These are phyloP conservation scores for Cucumis melo DNA, from an alignment of 306 rosid species.

Conservation along the genomic window DNA sequence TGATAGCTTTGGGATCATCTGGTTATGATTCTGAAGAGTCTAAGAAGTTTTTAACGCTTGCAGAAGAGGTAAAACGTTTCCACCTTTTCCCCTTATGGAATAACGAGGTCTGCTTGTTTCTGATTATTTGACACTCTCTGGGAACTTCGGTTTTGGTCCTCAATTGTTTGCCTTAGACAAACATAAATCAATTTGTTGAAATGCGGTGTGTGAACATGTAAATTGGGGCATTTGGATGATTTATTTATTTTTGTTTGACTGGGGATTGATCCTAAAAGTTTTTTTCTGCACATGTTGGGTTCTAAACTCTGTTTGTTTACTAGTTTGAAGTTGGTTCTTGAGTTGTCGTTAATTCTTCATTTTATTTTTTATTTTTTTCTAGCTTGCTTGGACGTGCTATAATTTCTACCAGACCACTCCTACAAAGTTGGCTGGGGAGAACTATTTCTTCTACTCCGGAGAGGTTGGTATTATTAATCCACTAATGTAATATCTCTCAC, in stretches of 20 bases:
- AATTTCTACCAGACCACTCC: conserved; percentile 95
- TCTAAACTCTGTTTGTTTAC: not conserved
- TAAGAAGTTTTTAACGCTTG: conserved; percentile 54
- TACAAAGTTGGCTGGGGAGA: conserved; percentile 96
- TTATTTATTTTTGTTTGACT: not conserved
- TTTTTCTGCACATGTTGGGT: not conserved
- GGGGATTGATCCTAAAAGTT: not conserved
- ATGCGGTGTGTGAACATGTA: not conserved
- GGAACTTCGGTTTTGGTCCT: not conserved
- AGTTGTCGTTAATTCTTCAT: conserved; percentile 2
- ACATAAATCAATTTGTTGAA: not conserved
- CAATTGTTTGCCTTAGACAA: not conserved
- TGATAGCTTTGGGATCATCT: conserved; percentile 88
- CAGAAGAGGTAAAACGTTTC: conserved; percentile 67
- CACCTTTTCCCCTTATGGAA: not conserved
- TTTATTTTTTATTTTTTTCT: conserved; percentile 9
- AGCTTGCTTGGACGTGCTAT: conserved; percentile 99
- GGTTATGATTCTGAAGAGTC: conserved; percentile 77
- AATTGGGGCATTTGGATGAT: not conserved
- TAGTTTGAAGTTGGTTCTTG: not conserved
- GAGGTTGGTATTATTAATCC: conserved; percentile 45
- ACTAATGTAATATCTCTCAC: not conserved
- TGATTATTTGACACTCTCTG: not conserved
- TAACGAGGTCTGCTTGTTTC: not conserved
- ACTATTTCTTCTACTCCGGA: conserved; percentile 67